phyloP scores from a whole-genome alignment of 345 rosid species.

The Sonneratia caseolaris region DNA sequence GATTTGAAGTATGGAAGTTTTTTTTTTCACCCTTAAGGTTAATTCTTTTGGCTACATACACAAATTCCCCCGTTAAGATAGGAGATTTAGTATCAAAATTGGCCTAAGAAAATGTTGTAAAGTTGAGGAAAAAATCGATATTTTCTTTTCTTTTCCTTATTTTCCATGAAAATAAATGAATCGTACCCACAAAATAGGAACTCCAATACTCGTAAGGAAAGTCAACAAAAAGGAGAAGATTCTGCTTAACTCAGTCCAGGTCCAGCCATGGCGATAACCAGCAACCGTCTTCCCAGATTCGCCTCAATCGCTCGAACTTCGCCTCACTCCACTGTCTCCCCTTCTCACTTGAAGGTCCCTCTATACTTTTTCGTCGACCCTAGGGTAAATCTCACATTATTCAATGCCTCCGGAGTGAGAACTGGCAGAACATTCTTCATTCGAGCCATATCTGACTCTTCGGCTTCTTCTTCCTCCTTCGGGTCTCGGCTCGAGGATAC shows the following conservation, averaged over 20 bases:
- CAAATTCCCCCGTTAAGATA: too few relatives aligned
- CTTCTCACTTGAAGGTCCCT: conserved; percentile 12
- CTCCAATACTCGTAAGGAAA: not conserved
- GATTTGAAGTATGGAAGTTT: too few relatives aligned
- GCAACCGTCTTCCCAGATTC: conserved; percentile 32
- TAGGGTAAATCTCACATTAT: conserved; percentile 2
- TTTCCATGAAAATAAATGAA: not conserved
- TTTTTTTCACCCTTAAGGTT: too few relatives aligned
- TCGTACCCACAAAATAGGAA: not conserved
- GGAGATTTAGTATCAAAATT: too few relatives aligned
- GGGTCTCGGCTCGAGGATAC: conserved; percentile 79
- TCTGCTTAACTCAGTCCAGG: not conserved
- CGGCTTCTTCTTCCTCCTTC: conserved; percentile 39
- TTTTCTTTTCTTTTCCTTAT: too few relatives aligned
- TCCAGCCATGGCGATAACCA: conserved; percentile 40
- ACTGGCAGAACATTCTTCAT: conserved; percentile 19
- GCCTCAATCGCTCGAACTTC: conserved; percentile 27
- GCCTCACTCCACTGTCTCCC: conserved; percentile 10
- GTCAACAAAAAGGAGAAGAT: not conserved
- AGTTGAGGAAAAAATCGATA: too few relatives aligned
- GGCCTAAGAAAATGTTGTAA: too few relatives aligned
- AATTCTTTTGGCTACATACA: too few relatives aligned
- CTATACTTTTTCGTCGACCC: conserved; percentile 3
- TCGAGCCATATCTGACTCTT: conserved; percentile 33
- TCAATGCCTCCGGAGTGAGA: conserved; percentile 21